Evolutionary conservation across 495 filamentous ascomycete genomes (phyloP), one percentile per base, ranked within the genome.

Genomic region (Aspergillus heteromorphus): DNA sequence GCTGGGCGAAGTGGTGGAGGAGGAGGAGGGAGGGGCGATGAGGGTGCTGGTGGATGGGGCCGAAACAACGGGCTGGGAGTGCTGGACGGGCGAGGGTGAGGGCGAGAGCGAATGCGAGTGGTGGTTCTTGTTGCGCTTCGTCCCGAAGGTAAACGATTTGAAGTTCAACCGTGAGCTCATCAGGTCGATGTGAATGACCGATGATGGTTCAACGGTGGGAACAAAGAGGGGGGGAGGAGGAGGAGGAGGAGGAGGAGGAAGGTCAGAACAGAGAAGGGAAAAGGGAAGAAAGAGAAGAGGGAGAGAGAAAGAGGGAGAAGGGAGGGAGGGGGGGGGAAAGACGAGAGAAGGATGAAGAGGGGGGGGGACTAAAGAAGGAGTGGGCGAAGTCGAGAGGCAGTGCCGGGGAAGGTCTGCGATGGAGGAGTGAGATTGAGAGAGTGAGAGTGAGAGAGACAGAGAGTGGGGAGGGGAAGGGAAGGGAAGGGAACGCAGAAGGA

Each of bases 121-220:
- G 56, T 59, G 64, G 61, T 66, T 65, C 49, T 74, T 71, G 45
- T 73, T 72, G 62, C 76, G 74, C 63, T 74, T 76, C 56, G 65
- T 73, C 62, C 68, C 62, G 62, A 76, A 76, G 61, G 60, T 68
- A 56, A 75, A 71, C 50, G 63, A 64, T 63, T 73, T 79, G 54
- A 81, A 73, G 62, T 73, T 79, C 51, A 81, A 73, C 62, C 75
- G 69, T 58, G 76, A 72, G 71, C 66, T 79, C 76, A 81, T 80
- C 63, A 71, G 67, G 69, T 74, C 75, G 65, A 72, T 67, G 55
- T 69, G 65, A 64, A 60, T 61, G 57, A 63, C 60, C 54, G 51
- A 52, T 43, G 49, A 56, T 43, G n/a, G n/a, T n/a, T n/a, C 48
- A 19, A 49, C 52, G 51, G 49, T 50, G 29, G 47, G 54, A 55